Evolutionary conservation across 495 filamentous ascomycete species (phyloP).

Genomic region (Bryoglossum gracile): DNA sequence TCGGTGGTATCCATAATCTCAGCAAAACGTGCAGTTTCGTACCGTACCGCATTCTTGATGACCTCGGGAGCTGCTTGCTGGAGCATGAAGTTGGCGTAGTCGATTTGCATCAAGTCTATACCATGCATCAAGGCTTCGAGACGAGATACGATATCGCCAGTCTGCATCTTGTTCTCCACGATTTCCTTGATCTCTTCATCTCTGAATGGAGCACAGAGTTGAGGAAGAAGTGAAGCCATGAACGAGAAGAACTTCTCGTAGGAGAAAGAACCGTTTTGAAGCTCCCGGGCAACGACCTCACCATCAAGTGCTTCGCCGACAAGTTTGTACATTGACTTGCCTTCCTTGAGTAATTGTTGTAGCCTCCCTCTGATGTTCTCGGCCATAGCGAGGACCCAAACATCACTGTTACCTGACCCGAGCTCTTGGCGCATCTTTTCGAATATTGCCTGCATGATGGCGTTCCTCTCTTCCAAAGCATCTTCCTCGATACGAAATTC

Average conservation of each 20-base stretch:
- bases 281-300: slow-evolving; percentile 67
- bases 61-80: slow-evolving; percentile 72
- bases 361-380: slow-evolving; percentile 79
- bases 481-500: slow-evolving; percentile 56
- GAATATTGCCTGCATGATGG: slow-evolving; percentile 58
- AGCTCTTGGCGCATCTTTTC: slow-evolving; percentile 70
- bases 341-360: slow-evolving; percentile 68
- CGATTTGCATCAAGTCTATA: slow-evolving; percentile 85
- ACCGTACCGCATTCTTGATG: slow-evolving; percentile 69
- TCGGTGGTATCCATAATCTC: slow-evolving; percentile 55
- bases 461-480: slow-evolving; percentile 41
- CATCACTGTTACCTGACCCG: slow-evolving; percentile 58
- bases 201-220: slow-evolving; percentile 85
- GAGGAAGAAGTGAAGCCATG: slow-evolving; percentile 82
- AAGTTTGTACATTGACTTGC: slow-evolving; percentile 72
- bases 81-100: slow-evolving; percentile 92
- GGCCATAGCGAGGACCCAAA: slow-evolving; percentile 78
- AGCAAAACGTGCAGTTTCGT: slow-evolving; percentile 74
- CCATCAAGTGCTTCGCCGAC: slow-evolving; percentile 84
- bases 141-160: slow-evolving; percentile 77
- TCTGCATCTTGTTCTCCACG: slow-evolving; percentile 55
- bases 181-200: slow-evolving; percentile 79
- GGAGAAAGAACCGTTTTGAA: slow-evolving; percentile 75
- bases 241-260: slow-evolving; percentile 90
- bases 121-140: slow-evolving; percentile 76